Evolutionary conservation across 108 stramenopile species (phyloP).

Genomic region (Schizochytrium sp.): DNA sequence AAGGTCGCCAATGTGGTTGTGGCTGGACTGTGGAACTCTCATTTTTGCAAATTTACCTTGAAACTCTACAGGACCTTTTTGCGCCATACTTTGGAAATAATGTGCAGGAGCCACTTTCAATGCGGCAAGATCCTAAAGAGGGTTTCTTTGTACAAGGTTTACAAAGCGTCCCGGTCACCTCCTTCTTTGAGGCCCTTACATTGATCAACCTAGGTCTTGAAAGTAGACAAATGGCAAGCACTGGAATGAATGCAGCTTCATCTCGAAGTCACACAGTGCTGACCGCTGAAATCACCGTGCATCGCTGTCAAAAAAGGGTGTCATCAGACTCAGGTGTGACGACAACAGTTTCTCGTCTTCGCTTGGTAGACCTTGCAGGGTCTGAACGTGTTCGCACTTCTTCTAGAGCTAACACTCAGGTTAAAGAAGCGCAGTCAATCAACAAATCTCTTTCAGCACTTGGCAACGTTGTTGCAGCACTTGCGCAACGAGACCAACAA

Average conservation of each 20-base stretch:
- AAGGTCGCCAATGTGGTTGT: neutral
- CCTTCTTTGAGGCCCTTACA: conserved; percentile 33
- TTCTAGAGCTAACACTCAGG: conserved; percentile 71
- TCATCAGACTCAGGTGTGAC: neutral
- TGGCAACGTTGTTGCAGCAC: conserved; percentile 82
- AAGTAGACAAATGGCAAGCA: conserved; percentile 64
- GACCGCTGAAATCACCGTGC: conserved; percentile 40
- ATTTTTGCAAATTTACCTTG: conserved; percentile 81
- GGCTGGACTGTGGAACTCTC: conserved; percentile 46
- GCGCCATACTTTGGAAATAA: neutral
- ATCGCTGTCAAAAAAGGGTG: neutral
- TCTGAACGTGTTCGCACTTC: conserved; percentile 81
- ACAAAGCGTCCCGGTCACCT: neutral
- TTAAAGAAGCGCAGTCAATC: conserved; percentile 81
- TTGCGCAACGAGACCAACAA: conserved; percentile 70
- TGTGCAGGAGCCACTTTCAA: neutral
- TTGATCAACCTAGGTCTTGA: conserved; percentile 61
- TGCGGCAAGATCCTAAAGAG: conserved; percentile 46
- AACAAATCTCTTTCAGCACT: conserved; percentile 81
- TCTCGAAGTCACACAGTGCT: conserved; percentile 66
- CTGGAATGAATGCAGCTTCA: conserved; percentile 65
- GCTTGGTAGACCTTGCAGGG: conserved; percentile 85
- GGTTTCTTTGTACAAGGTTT: conserved; percentile 27
- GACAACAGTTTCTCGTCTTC: neutral
- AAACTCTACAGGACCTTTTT: conserved; percentile 79